Evolutionary conservation across 306 rosid genomes (phyloP), one percentile per base, ranked within the genome.

Genomic region (Rubus parviflorus): DNA sequence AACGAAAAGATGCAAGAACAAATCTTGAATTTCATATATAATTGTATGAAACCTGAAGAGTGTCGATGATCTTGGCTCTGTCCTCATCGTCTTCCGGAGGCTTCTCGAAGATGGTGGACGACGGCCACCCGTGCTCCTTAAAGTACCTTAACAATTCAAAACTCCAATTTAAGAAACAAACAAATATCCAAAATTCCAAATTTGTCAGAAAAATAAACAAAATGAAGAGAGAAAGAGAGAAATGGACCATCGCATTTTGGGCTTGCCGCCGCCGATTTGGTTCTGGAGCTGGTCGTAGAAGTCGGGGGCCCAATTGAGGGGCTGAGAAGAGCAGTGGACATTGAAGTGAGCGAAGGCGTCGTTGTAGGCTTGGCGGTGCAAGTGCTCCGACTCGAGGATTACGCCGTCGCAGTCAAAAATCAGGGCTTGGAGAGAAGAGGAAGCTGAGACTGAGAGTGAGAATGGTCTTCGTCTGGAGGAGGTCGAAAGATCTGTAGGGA

Each of bases 391-490:
- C 73, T 95, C 97, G 0, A 95, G 91, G 47, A 95, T 92, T 37
- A 95, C 97, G 56, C 96, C 98, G 35, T 95, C 97, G 74, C 97
- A 95, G 87, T 95, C 97, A 65, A 95, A 95, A 51, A 92, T 89
- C 30, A 95, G 87, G 79, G 96, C 98, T 82, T 84, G 83, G 70
- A 94, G 83, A 45, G 63, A 40, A 10, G 88, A 56, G 41, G 89
- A 81, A 38, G 85, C 83, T 0, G 89, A 85, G 77, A 87, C 88
- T 17, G 89, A 88, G 23, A 88, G 75, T 2, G 90, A 80, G 63
- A 84, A 80, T 19, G n/a, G 71, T 63, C 63, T 78, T 67, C 53
- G 23, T 57, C 53, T 22, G 68, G 77, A 56, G 69, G 80, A 10
- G 79, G 64, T 48, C 16, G 43, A 62, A 16, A 82, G 23, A 20